Conservation (phyloP, 257 asterid species). For the Nicotiana attenuata region DNA sequence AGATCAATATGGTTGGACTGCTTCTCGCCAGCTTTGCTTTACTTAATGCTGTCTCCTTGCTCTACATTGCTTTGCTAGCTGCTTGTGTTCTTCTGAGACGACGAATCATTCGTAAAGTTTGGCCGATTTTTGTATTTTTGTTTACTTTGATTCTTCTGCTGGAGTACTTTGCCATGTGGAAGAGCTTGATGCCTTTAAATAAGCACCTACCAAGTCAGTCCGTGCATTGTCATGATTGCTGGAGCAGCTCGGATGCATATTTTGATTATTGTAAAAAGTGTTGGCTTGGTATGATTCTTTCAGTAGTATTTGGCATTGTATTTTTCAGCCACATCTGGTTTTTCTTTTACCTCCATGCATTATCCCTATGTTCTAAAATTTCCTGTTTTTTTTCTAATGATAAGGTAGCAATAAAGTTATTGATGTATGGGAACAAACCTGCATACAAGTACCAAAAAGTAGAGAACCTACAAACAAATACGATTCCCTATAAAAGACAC, state of each 20-base stretch:
- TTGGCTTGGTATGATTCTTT: conserved; percentile 80
- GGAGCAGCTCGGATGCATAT: conserved; percentile 60
- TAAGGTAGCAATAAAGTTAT: not conserved
- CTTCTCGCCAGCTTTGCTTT: conserved; percentile 91
- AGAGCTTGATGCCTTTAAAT: conserved; percentile 43
- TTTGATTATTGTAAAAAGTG: conserved; percentile 63
- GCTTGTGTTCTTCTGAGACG: conserved; percentile 82
- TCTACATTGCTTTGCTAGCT: conserved; percentile 74
- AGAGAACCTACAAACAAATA: not conserved
- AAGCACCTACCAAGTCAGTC: conserved; percentile 28
- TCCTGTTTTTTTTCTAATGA: not conserved
- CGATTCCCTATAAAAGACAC: not conserved
- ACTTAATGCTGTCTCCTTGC: conserved; percentile 73
- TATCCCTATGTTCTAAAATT: not conserved
- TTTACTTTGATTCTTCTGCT: conserved; percentile 75
- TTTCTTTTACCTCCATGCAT: not conserved
- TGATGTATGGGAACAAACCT: not conserved
- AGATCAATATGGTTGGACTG: conserved; percentile 85
- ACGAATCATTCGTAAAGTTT: conserved; percentile 62
- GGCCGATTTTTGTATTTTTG: conserved; percentile 74
- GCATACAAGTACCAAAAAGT: not conserved
- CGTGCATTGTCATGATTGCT: conserved; percentile 83
- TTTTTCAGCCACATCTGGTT: not conserved
- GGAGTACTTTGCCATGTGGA: conserved; percentile 89
- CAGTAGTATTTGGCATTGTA: conserved; percentile 1